phyloP scores from a whole-genome alignment of 495 filamentous ascomycete species.

The Penicillium crystallinum region DNA sequence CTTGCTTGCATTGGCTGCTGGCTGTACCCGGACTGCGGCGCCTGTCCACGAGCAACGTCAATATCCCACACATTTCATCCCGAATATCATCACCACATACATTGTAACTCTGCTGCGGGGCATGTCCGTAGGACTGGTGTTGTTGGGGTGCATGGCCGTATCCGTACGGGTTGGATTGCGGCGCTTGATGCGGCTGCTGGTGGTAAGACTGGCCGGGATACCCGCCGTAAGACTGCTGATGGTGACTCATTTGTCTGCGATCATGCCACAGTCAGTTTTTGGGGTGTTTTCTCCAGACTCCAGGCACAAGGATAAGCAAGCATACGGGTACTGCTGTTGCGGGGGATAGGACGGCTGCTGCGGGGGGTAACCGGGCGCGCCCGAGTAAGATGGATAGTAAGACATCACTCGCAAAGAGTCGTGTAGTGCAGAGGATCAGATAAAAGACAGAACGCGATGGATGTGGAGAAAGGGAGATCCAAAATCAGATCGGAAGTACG shows the following conservation, averaged over 20 bases:
- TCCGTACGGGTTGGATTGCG: constrained; percentile 39
- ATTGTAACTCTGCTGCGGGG: constrained; percentile 42
- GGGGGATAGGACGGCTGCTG: constrained; percentile 33
- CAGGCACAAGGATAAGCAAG: constrained; percentile 18
- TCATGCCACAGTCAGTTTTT: constrained; percentile 4
- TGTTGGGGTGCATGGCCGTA: constrained; percentile 42
- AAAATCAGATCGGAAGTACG: constrained; percentile 20
- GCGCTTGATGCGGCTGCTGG: constrained; percentile 31
- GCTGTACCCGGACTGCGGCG: constrained; percentile 29
- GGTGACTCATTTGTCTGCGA: constrained; percentile 31
- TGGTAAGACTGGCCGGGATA: constrained; percentile 47
- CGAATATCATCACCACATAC: constrained; percentile 19
- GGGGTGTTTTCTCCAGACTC: neutral
- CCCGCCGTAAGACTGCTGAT: constrained; percentile 37
- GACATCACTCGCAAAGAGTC: constrained; percentile 35
- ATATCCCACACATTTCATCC: neutral
- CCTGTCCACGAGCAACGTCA: constrained; percentile 19
- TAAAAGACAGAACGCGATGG: constrained; percentile 3
- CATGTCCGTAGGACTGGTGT: constrained; percentile 36
- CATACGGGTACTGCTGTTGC: constrained; percentile 36
- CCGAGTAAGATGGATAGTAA: constrained; percentile 47
- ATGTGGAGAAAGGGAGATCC: constrained; percentile 22
- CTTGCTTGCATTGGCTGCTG: constrained; percentile 35
- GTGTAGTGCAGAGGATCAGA: neutral
- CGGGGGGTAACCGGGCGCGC: constrained; percentile 46